Evolutionary conservation across 2,329 filamentous ascomycete genomes (phyloP), one percentile per base, ranked within the genome.

Genomic region (Fusarium pilosicola): DNA sequence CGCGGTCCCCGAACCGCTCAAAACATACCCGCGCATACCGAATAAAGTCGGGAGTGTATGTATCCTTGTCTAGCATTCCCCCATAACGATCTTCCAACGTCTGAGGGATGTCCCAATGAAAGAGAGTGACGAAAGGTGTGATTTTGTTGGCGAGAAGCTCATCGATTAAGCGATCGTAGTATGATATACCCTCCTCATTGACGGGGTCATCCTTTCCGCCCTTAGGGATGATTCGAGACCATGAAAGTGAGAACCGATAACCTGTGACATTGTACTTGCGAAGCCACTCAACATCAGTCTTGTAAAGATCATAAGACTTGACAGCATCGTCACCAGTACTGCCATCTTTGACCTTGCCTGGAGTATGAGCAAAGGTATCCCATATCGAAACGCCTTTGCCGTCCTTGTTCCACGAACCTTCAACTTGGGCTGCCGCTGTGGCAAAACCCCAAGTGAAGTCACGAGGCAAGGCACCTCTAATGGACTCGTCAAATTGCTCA

Each of bases 181-280:
- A 88, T 54, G 87, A 83, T 39, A 92, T 79, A 12, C 90, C 90
- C 56, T 86, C 85, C 68, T 90, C 84, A 74, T 91, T 92, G 78
- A 92, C 78, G 1, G 89, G 88, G 65, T 91, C 90, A 56, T 90
- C 86, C 60, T 88, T 87, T 24, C 90, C 89, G 24, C 90, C 90
- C 9, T 90, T 83, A 1, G 90, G 90, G 58, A 92, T 91, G 68
- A 92, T 88, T 48, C 90, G 88, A 18, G 88, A 88, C 90, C 90
- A 92, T 8, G 89, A 89, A 32, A 92, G 82, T 7, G 89, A 91
- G 79, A 92, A 92, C 30, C 90, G 88, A 78, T 92, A 92, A 7
- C 87, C 88, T 66, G 86, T 86, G 22, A 89, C 88, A 60, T 89
- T 87, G 59, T 88, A 88, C 60, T 86, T 80, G 78, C 90, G 91